phyloP scores from a whole-genome alignment of 2,329 filamentous ascomycete species.

The Blastomyces emzantsi region DNA sequence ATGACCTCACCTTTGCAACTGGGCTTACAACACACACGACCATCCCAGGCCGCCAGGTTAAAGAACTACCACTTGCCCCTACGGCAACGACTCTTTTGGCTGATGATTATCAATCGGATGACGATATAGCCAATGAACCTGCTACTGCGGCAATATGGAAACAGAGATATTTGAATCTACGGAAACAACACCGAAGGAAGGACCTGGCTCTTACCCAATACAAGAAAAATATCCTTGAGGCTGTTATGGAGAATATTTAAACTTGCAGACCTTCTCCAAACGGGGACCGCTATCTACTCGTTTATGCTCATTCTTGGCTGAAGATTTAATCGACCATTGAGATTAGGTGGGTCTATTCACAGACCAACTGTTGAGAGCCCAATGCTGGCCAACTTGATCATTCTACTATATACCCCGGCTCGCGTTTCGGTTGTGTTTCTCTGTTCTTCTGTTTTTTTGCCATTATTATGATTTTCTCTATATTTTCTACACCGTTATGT shows the following conservation, averaged over 20 bases:
- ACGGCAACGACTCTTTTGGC: slow-evolving; percentile 9
- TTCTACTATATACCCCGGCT: neutral
- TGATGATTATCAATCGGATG: slow-evolving; percentile 21
- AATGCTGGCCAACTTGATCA: neutral
- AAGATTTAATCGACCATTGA: neutral
- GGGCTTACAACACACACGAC: slow-evolving; percentile 6
- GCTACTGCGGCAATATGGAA: slow-evolving; percentile 31
- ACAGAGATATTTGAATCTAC: slow-evolving; percentile 31
- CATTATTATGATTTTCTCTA: too few relatives aligned
- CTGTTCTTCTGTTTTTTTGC: neutral
- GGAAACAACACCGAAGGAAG: slow-evolving; percentile 32
- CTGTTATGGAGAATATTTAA: slow-evolving; percentile 36
- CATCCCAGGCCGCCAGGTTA: neutral
- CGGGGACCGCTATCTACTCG: neutral
- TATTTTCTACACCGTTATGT: too few relatives aligned
- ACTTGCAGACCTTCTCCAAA: too few relatives aligned
- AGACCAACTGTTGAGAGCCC: neutral
- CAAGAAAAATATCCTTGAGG: slow-evolving; percentile 36
- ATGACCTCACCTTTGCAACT: slow-evolving; percentile 9
- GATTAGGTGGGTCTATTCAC: neutral
- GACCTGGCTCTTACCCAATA: slow-evolving; percentile 32
- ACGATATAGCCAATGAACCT: slow-evolving; percentile 25
- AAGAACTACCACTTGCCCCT: neutral
- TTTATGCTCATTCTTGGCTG: neutral
- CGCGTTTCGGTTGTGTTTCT: neutral